phyloP scores from a whole-genome alignment of 2,329 filamentous ascomycete genomes.

The Calonectria fujianensis region DNA sequence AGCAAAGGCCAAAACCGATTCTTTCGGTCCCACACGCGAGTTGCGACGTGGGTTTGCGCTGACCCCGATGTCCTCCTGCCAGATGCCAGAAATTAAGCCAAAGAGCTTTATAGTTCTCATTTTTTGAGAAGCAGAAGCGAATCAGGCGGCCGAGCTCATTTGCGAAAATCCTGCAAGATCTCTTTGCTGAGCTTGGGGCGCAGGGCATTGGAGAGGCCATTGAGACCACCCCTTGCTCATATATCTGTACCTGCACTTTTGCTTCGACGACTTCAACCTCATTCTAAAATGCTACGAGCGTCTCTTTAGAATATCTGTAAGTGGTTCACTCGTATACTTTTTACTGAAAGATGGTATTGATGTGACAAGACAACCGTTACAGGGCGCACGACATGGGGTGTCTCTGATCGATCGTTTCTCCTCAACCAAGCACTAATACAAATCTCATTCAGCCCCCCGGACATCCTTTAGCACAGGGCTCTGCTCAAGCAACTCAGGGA shows the following conservation, averaged over 20 bases:
- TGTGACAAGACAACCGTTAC: conserved; percentile 11
- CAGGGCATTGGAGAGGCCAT: conserved; percentile 24
- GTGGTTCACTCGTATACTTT: not conserved
- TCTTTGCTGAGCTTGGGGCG: not conserved
- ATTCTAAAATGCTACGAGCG: conserved; percentile 20
- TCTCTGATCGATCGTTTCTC: conserved; percentile 25
- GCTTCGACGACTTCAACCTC: conserved; percentile 23
- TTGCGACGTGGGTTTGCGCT: conserved; percentile 33
- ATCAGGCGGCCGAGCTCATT: not conserved
- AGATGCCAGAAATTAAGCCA: not conserved
- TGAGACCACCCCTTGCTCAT: conserved; percentile 30
- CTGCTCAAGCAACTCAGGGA: conserved; percentile 20
- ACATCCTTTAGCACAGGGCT: conserved; percentile 26
- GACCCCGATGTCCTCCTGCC: not conserved
- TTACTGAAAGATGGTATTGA: not conserved
- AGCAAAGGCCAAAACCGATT: conserved; percentile 10
- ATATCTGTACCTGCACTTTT: conserved; percentile 25
- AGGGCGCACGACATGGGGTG: conserved; percentile 25
- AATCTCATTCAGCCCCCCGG: conserved; percentile 26
- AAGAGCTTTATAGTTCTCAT: conserved; percentile 28
- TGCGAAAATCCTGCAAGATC: conserved; percentile 3
- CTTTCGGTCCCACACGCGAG: conserved; percentile 21
- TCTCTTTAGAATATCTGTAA: conserved; percentile 13
- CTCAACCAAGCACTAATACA: conserved; percentile 31
- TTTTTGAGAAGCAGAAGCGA: conserved; percentile 26